Evolutionary conservation across 805 yeast species (phyloP).

Genomic region (Kluyveromyces nonfermentans): DNA sequence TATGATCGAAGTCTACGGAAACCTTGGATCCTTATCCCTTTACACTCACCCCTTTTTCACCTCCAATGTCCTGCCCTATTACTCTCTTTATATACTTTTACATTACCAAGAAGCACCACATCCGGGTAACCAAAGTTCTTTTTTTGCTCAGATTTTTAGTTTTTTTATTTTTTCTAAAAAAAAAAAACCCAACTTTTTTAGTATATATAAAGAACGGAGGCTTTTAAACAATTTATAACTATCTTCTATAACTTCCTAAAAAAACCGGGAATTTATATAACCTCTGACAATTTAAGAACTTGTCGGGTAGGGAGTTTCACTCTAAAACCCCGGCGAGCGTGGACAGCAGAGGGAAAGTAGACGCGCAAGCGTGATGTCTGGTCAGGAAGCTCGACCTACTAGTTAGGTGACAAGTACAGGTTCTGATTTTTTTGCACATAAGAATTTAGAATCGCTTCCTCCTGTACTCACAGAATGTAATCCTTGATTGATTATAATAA

Average conservation of each 20-base stretch:
- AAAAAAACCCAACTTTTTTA: too few species aligned
- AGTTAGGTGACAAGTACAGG: neutral
- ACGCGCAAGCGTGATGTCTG: neutral
- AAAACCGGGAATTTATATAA: neutral
- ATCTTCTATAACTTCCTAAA: too few species aligned
- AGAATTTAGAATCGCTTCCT: neutral
- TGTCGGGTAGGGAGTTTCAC: neutral
- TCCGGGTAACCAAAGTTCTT: neutral
- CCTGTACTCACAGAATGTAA: neutral
- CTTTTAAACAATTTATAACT: too few species aligned
- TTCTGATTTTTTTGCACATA: neutral
- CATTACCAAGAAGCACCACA: neutral
- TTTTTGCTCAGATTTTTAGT: too few species aligned
- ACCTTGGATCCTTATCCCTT: too few species aligned
- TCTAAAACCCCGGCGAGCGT: slow-evolving; percentile 26
- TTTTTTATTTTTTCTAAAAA: too few species aligned
- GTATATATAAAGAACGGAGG: too few species aligned
- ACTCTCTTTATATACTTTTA: neutral
- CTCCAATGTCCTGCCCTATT: neutral
- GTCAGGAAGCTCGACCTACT: neutral
- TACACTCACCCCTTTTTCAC: neutral
- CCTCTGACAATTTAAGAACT: slow-evolving; percentile 2
- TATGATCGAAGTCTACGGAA: too few species aligned
- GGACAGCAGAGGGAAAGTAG: slow-evolving; percentile 44
- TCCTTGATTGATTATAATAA: too few species aligned